Base-by-base conservation (phyloP, 2,329 filamentous ascomycete species). In the Hawksworthiomyces lignivorus region DNA sequence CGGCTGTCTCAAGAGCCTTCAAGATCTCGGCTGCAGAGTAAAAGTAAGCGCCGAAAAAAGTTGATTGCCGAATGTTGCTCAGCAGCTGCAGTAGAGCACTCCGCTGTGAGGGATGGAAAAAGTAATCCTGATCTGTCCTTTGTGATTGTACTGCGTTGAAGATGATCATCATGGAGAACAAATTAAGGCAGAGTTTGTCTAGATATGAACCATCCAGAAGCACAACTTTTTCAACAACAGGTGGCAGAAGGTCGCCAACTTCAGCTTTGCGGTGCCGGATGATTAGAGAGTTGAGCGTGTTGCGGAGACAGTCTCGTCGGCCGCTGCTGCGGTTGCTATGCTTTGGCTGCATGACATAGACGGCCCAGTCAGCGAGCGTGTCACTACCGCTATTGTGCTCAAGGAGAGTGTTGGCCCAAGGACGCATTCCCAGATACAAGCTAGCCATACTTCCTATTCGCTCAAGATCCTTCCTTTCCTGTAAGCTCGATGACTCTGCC, bases 61-160 rank as follows among this genome's bases (percentile, higher is more conserved):
- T 87, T 7, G 86, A 82, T 55, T 92, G 84, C 15, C 87, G 77
- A 33, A 95, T 61, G 54, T 96, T 95, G 42, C 72, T 73, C 5
- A 94, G 82, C 3, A 94, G 66, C 40, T 77, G 69, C 20, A 80
- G 64, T 11, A 94, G 65, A 29, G 73, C 71, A 48, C 79, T 82
- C 22, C 75, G 67, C 52, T 89, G 89, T 11, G 73, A 78, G 1
- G 77, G 74, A 52, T 95, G 84, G 52, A 96, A 96, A 49, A 97
- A 82, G 56, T 95, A 96, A 57, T 96, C 89, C 42, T 76, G 69
- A 52, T 90, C 90, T 0, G 75, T 79, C 10, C 89, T 72, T 55
- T 96, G 86, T 5, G 88, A 95, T 19, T 89, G 89, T 1, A 97
- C 80, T 0, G 87, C 80, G 56, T 97, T 97, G 50, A 87, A 82